These are phyloP conservation scores for Phytophthora fragariae DNA, from an alignment of 352 stramenopile genomes.

Conservation along the genomic window DNA sequence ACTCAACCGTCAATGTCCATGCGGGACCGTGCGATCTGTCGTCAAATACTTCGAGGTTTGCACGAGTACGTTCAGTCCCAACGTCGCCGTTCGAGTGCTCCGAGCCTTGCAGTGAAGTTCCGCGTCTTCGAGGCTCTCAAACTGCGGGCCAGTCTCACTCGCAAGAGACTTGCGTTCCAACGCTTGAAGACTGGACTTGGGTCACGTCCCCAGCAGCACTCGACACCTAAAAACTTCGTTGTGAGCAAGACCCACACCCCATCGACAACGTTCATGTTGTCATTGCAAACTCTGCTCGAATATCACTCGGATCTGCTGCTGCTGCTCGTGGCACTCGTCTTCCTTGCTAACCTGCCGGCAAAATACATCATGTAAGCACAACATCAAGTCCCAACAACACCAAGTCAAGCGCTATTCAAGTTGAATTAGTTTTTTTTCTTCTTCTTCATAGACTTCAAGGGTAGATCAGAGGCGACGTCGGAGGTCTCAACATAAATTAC, in stretches of 20 bases:
- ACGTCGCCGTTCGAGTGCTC: conserved; percentile 23
- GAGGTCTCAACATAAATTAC: conserved; percentile 57
- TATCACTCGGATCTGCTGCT: conserved; percentile 32
- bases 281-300: conserved; percentile 16
- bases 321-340: conserved; percentile 32
- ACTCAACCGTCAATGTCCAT: conserved; percentile 12
- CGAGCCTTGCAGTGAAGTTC: conserved; percentile 44
- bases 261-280: too few relatives aligned
- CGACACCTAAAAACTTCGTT: neutral
- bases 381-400: neutral
- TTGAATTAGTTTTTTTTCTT: neutral
- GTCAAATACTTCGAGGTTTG: conserved; percentile 34
- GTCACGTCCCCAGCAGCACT: conserved; percentile 7
- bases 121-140: conserved; percentile 60
- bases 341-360: conserved; percentile 34
- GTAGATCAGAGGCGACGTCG: conserved; percentile 8
- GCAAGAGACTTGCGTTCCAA: conserved; percentile 59
- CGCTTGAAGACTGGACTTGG: conserved; percentile 39
- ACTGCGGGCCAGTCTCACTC: conserved; percentile 38
- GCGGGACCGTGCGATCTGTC: conserved; percentile 32
- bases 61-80: conserved; percentile 21
- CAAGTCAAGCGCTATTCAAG: neutral
- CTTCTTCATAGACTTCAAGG: neutral
- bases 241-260: conserved; percentile 1
- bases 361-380: conserved; percentile 36